phyloP scores from a whole-genome alignment of 2,329 filamentous ascomycete genomes.

The Exserohilum rostratum region DNA sequence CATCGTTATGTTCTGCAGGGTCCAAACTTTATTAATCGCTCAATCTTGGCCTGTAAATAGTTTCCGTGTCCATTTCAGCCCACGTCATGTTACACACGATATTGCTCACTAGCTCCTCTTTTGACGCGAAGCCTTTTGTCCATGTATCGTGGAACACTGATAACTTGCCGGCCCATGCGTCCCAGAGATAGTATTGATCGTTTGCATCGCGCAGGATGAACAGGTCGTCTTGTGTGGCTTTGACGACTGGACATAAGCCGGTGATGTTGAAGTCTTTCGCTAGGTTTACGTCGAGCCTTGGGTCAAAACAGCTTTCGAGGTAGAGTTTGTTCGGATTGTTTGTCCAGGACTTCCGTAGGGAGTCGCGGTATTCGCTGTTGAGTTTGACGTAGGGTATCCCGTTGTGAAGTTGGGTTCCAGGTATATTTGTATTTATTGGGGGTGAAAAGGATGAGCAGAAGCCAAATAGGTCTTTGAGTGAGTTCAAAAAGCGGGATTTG shows the following conservation, averaged over 20 bases:
- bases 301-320: constrained; percentile 5
- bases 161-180: constrained; percentile 9
- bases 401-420: not conserved
- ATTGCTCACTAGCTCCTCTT: constrained; percentile 10
- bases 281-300: not conserved
- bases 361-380: constrained; percentile 3
- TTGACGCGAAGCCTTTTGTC: constrained; percentile 5
- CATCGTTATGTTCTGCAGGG: not conserved
- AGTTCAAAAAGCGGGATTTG: not conserved
- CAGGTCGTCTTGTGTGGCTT: constrained; percentile 1
- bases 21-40: constrained; percentile 1
- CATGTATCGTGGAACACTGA: constrained; percentile 7
- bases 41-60: constrained; percentile 1
- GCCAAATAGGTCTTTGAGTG: not conserved
- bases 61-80: constrained; percentile 6
- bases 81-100: constrained; percentile 7
- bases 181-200: constrained; percentile 11
- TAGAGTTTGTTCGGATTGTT: constrained; percentile 13
- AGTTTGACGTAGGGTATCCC: constrained; percentile 12
- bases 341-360: constrained; percentile 6
- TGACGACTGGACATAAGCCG: constrained; percentile 10
- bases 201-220: constrained; percentile 10
- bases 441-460: not conserved
- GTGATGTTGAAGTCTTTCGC: constrained; percentile 11
- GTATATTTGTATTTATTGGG: not conserved